A percentile compares a stretch with the other conserved stretches of the same genome.
Conservation (phyloP, 208 protist genomes). For the Trypanosoma mega region DNA sequence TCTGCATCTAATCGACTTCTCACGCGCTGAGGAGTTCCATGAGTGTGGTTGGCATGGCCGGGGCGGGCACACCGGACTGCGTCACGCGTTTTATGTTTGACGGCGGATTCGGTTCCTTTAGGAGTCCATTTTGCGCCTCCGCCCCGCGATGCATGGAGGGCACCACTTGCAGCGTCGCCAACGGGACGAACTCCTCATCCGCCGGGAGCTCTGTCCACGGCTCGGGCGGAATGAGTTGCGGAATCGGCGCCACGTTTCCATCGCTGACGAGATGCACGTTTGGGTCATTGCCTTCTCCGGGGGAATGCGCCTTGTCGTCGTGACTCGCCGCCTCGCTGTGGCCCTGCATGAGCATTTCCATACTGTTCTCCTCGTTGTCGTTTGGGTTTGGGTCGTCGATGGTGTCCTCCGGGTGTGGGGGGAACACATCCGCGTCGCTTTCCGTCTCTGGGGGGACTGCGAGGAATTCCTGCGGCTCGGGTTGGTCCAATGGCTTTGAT, state of each 20-base stretch:
- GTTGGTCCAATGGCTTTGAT: slow-evolving; percentile 5
- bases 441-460: background rate
- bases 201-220: slow-evolving; percentile 15
- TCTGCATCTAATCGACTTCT: background rate
- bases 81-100: slow-evolving; percentile 57
- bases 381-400: background rate
- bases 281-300: background rate
- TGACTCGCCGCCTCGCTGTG: too few species aligned
- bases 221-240: slow-evolving; percentile 27
- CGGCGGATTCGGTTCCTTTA: slow-evolving; percentile 77
- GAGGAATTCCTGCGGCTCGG: background rate
- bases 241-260: slow-evolving; percentile 12
- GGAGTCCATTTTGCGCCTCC: slow-evolving; percentile 66
- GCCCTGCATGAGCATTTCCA: too few species aligned
- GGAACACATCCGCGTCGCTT: too few species aligned
- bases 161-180: slow-evolving; percentile 55
- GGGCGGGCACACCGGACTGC: slow-evolving; percentile 55
- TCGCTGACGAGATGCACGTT: background rate
- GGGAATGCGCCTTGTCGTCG: background rate
- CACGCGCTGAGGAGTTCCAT: slow-evolving; percentile 73
- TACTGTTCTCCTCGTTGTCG: background rate
- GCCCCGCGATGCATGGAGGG: slow-evolving; percentile 46
- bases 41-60: slow-evolving; percentile 70
- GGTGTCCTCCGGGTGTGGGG: background rate
- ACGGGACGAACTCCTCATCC: slow-evolving; percentile 60